Conservation (phyloP, 2,329 filamentous ascomycete genomes). For the Exophiala sideris region DNA sequence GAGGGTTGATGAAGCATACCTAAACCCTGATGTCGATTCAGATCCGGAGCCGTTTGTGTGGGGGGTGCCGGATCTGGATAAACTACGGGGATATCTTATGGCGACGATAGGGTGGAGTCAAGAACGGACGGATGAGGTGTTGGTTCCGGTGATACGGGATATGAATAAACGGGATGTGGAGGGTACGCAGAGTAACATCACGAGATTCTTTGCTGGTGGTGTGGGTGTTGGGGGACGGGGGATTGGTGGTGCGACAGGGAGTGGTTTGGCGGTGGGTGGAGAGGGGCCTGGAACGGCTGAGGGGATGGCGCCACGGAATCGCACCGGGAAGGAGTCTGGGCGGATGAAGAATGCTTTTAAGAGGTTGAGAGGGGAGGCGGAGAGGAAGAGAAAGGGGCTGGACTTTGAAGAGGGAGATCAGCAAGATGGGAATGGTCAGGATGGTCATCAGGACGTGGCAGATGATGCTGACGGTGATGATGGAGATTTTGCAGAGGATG, state of each 20-base stretch:
- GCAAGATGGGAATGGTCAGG: slow-evolving; percentile 10
- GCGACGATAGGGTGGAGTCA: slow-evolving; percentile 87
- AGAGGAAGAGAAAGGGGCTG: slow-evolving; percentile 27
- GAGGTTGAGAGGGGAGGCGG: slow-evolving; percentile 59
- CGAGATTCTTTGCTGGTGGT: slow-evolving; percentile 77
- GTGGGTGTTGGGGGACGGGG: slow-evolving; percentile 64
- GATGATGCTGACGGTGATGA: slow-evolving; percentile 12
- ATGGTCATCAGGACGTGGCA: slow-evolving; percentile 19
- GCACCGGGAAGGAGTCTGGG: slow-evolving; percentile 62
- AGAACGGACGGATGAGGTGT: slow-evolving; percentile 89
- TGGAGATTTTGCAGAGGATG: slow-evolving; percentile 35
- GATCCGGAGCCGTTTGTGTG: slow-evolving; percentile 81
- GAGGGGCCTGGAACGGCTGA: slow-evolving; percentile 14
- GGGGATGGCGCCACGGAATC: slow-evolving; percentile 57
- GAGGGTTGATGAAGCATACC: slow-evolving; percentile 77
- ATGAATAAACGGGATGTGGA: slow-evolving; percentile 87
- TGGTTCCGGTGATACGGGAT: slow-evolving; percentile 91
- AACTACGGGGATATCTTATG: slow-evolving; percentile 80
- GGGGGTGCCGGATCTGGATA: slow-evolving; percentile 91
- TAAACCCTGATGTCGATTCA: slow-evolving; percentile 78
- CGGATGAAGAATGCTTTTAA: slow-evolving; percentile 73
- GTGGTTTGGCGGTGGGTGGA: slow-evolving; percentile 15
- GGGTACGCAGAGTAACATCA: slow-evolving; percentile 95
- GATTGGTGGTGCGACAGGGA: slow-evolving; percentile 54
- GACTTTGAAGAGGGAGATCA: slow-evolving; percentile 31